phyloP scores from a whole-genome alignment of 1,284 basidiomycete genomes.

The Stygiomarasmius scandens region DNA sequence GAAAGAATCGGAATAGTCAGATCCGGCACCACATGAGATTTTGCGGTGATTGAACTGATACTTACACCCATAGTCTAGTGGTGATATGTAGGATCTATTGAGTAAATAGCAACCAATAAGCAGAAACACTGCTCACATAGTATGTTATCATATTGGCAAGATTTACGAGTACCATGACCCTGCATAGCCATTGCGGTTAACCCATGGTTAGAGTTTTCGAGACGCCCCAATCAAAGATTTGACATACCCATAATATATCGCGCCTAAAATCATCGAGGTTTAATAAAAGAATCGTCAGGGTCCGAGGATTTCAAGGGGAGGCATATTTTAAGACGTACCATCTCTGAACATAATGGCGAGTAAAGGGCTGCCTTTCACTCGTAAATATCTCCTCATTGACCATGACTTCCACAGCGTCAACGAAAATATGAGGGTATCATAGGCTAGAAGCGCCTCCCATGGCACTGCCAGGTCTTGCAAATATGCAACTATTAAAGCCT shows the following conservation, averaged over 20 bases:
- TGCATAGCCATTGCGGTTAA: conserved; percentile 2
- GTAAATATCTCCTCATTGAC: neutral
- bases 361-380: conserved; percentile 2
- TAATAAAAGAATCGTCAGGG: no score
- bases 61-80: no score
- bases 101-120: no score
- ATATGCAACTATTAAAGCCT: no score
- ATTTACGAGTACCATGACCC: conserved; percentile 21
- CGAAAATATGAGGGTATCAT: conserved; percentile 21
- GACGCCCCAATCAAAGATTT: no score
- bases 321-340: conserved; percentile 9
- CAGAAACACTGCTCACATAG: conserved; percentile 12
- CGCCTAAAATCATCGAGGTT: neutral
- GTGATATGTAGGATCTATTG: no score
- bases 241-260: conserved; percentile 12
- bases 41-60: no score
- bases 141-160: conserved; percentile 21
- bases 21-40: no score
- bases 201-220: no score
- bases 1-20: neutral
- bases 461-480: neutral
- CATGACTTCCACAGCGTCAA: conserved; percentile 15
- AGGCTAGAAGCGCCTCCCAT: conserved; percentile 22
- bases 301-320: no score
- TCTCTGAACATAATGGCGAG: conserved; percentile 14